phyloP scores from a whole-genome alignment of 805 yeast species.

The Blastobotrys chiropterorum region DNA sequence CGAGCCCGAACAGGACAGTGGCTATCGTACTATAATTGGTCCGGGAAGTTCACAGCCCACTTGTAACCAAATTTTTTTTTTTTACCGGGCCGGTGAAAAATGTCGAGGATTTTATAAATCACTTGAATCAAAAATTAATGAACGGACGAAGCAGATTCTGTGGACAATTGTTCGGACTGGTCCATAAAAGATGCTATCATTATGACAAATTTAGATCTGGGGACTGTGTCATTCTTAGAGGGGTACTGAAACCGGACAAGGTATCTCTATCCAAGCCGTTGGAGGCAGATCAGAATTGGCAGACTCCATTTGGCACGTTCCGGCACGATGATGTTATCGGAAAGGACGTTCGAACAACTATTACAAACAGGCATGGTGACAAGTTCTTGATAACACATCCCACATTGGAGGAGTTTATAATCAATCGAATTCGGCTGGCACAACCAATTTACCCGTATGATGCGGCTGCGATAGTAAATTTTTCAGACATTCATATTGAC shows the following conservation, averaged over 20 bases:
- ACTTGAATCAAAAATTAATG: neutral
- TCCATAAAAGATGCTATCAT: neutral
- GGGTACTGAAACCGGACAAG: conserved; percentile 25
- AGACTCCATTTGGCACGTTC: conserved; percentile 22
- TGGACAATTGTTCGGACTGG: neutral
- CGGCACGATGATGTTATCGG: conserved; percentile 38
- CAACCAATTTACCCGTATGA: conserved; percentile 48
- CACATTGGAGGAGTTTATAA: conserved; percentile 43
- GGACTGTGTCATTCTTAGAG: conserved; percentile 30
- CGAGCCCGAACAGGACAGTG: too few species aligned
- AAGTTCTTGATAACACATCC: conserved; percentile 36
- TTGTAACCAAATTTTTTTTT: neutral
- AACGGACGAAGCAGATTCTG: neutral
- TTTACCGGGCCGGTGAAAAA: neutral
- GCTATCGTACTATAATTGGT: too few species aligned
- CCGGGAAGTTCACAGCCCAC: neutral
- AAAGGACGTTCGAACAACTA: conserved; percentile 30
- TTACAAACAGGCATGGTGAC: conserved; percentile 24
- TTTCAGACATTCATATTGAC: conserved; percentile 41
- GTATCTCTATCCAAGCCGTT: conserved; percentile 32
- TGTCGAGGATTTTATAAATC: neutral
- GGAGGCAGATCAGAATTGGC: conserved; percentile 17
- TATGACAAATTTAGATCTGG: conserved; percentile 17
- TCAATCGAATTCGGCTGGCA: conserved; percentile 37
- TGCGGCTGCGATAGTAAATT: conserved; percentile 41